A percentile compares a stretch with the other conserved stretches of the same genome.
These are phyloP conservation scores for Sclerotinia nivalis DNA, from an alignment of 2,329 filamentous ascomycete genomes.

Conservation along the genomic window DNA sequence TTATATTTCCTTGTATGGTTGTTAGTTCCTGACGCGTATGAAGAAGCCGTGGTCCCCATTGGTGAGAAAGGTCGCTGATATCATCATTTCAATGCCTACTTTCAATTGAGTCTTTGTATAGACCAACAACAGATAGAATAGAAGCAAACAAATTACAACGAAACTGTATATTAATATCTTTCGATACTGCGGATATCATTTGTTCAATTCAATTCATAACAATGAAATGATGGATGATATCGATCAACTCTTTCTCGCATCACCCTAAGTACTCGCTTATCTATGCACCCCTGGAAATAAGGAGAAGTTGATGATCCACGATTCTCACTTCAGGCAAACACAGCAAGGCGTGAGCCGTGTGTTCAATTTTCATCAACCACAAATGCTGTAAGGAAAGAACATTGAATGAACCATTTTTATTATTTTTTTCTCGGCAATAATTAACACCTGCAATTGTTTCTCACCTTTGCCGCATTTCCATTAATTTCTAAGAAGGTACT, in stretches of 20 bases:
- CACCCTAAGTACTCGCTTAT: constrained; percentile 19
- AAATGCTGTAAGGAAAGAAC: too few species aligned
- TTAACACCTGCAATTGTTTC: background rate
- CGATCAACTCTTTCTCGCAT: background rate
- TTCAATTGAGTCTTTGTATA: too few species aligned
- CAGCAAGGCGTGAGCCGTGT: background rate
- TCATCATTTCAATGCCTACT: too few species aligned
- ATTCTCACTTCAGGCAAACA: background rate
- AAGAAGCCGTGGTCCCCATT: too few species aligned
- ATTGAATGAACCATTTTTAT: background rate
- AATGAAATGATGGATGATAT: background rate
- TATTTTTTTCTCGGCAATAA: background rate
- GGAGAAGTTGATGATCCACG: background rate
- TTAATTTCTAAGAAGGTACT: constrained; percentile 17
- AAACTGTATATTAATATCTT: too few species aligned
- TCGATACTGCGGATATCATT: too few species aligned
- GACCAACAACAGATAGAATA: too few species aligned
- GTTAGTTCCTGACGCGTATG: too few species aligned
- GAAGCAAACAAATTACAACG: too few species aligned
- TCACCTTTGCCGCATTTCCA: background rate
- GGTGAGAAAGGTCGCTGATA: too few species aligned
- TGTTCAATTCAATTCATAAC: too few species aligned
- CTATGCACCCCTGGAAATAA: constrained; percentile 15
- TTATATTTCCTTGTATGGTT: too few species aligned
- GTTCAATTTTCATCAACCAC: background rate